phyloP scores from a whole-genome alignment of 2,329 filamentous ascomycete genomes.

The Pseudovirgaria hyperparasitica region DNA sequence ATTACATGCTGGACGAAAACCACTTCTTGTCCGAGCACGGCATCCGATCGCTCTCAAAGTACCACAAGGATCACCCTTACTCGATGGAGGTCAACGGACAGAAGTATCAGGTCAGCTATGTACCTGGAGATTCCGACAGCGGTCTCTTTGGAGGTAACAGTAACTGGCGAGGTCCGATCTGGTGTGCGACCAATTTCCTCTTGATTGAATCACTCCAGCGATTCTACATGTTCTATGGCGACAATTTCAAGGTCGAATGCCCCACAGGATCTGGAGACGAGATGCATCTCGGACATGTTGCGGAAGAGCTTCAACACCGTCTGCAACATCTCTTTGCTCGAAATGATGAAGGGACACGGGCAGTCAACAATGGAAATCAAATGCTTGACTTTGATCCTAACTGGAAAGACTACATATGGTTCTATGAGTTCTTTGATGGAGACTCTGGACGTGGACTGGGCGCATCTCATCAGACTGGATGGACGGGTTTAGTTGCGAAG shows the following conservation, averaged over 20 bases:
- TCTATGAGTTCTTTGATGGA: slow-evolving; percentile 95
- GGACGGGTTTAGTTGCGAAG: slow-evolving; percentile 90
- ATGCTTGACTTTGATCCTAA: slow-evolving; percentile 80
- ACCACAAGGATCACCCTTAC: slow-evolving; percentile 78
- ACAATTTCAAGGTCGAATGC: slow-evolving; percentile 79
- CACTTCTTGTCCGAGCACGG: slow-evolving; percentile 88
- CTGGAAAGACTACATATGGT: slow-evolving; percentile 92
- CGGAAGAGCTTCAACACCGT: slow-evolving; percentile 89
- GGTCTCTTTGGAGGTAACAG: slow-evolving; percentile 93
- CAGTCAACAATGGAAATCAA: slow-evolving; percentile 76
- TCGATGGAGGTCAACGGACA: slow-evolving; percentile 95
- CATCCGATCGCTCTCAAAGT: slow-evolving; percentile 84
- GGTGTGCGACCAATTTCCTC: slow-evolving; percentile 92
- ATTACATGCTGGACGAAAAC: slow-evolving; percentile 84
- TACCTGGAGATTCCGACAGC: slow-evolving; percentile 92
- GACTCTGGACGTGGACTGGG: slow-evolving; percentile 81
- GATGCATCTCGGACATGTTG: slow-evolving; percentile 91
- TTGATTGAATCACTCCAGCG: slow-evolving; percentile 88
- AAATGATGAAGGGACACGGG: slow-evolving; percentile 72
- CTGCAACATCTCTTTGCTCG: slow-evolving; percentile 83
- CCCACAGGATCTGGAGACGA: slow-evolving; percentile 85
- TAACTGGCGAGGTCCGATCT: slow-evolving; percentile 92
- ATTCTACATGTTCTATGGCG: slow-evolving; percentile 94
- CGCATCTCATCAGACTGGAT: slow-evolving; percentile 88
- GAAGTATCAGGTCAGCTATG: slow-evolving; percentile 73